Evolutionary conservation across 805 yeast species (phyloP), one percentile per base, ranked within the genome.

Genomic region (Starmerella bombicola): DNA sequence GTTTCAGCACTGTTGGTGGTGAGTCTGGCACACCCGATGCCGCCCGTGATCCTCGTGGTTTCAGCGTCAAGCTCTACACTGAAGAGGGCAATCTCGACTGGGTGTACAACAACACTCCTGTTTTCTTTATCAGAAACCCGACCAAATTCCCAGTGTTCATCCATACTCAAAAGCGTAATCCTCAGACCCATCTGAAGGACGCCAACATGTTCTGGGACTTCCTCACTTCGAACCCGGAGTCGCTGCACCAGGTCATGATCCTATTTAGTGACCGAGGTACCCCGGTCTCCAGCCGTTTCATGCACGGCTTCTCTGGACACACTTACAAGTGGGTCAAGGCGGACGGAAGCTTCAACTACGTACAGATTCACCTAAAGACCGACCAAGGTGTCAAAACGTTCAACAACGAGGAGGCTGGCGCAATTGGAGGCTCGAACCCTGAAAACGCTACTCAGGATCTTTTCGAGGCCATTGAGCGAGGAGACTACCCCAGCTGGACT

Each of bases 81-180:
- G 78, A 74, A 46, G 76, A 74, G 55, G 83, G 83, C 40, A 72
- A 69, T 59, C 60, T 73, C 53, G 83, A 76, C 63, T 76, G 79
- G 78, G 83, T 76, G 17, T 74, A 73, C 66, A 77, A 75, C 64
- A 77, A 77, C 63, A 77, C 82, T 17, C 83, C 83, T 12, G 66
- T 76, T 21, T 75, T 75, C 57, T 75, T 75, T 61, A 63, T 76
- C 45, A 66, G 80, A 47, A 77, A 75, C 59, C 80, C 80, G 28
- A 58, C 68, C 32, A 74, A 75, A 64, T 76, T 76, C 64, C 76
- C 79, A 8, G 66, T 67, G 50, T 74, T 75, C 56, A 75, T 76
- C 51, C 81, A 76, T 63, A 72, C 81, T 18, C 81, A 75, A 61
- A 76, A 76, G 68, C 70, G 82, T 53, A 68, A 74, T 60, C 82